Evolutionary conservation across 345 rosid genomes (phyloP).

Genomic region (Eucalyptus erythrocorys): DNA sequence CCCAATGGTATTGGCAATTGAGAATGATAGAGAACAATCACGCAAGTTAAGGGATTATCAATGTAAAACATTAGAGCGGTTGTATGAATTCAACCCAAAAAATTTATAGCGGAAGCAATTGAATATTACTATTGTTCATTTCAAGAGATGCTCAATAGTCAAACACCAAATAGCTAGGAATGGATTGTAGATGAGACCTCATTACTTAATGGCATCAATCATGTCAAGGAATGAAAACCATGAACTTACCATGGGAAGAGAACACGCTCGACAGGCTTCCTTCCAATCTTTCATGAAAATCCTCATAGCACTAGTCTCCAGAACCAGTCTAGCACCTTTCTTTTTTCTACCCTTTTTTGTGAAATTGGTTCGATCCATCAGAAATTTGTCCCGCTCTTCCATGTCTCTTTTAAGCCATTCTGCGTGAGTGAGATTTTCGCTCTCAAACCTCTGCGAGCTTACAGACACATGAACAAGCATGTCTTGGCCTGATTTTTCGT

Average conservation of each 20-base stretch:
- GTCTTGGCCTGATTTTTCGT: neutral
- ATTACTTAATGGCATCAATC: neutral
- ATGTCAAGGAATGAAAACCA: neutral
- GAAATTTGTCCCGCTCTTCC: conserved; percentile 8
- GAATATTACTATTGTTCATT: neutral
- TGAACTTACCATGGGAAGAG: conserved; percentile 31
- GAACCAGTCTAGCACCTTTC: conserved; percentile 16
- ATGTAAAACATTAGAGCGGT: neutral
- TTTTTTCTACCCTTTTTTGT: conserved; percentile 1
- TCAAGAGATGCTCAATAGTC: neutral
- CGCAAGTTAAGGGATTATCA: neutral
- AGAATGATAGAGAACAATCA: no score
- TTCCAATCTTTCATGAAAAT: conserved; percentile 68
- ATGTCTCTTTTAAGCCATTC: conserved; percentile 21
- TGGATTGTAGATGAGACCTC: neutral
- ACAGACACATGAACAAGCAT: neutral
- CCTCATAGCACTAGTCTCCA: conserved; percentile 27
- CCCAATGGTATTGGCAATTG: neutral
- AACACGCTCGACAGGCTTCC: conserved; percentile 42
- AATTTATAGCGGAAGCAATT: neutral
- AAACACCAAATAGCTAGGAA: neutral
- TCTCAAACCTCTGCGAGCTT: conserved; percentile 20
- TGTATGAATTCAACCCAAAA: neutral
- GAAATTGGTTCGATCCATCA: conserved; percentile 5
- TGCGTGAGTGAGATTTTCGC: conserved; percentile 19